Conservation (phyloP, 1,139 yeast genomes). For the Kodamaea sp. region DNA sequence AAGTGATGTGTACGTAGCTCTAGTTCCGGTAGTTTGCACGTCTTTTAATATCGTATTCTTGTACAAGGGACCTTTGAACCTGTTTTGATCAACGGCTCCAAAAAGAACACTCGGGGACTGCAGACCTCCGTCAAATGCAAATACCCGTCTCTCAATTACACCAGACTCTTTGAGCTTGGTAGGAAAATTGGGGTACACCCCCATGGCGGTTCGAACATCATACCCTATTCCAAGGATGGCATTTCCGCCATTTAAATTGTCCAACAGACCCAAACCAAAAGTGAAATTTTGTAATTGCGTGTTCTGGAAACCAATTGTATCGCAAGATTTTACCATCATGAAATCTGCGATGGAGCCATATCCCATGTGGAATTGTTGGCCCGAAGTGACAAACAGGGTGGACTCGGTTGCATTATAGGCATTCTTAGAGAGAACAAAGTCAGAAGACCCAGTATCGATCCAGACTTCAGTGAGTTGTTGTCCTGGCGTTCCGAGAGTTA, state of each 20-base stretch:
- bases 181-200: slow-evolving; percentile 16
- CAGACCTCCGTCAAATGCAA: slow-evolving; percentile 17
- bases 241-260: slow-evolving; percentile 9
- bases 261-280: slow-evolving; percentile 12
- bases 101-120: slow-evolving; percentile 16
- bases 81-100: slow-evolving; percentile 23
- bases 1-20: slow-evolving; percentile 14
- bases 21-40: slow-evolving; percentile 12
- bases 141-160: slow-evolving; percentile 14
- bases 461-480: slow-evolving; percentile 16
- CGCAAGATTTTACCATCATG: slow-evolving; percentile 11
- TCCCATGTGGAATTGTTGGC: slow-evolving; percentile 7
- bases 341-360: slow-evolving; percentile 21
- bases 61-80: slow-evolving; percentile 18
- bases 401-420: slow-evolving; percentile 14
- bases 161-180: slow-evolving; percentile 16
- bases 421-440: slow-evolving; percentile 16
- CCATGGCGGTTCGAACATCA: slow-evolving; percentile 11
- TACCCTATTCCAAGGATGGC: slow-evolving; percentile 26
- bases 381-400: slow-evolving; percentile 11
- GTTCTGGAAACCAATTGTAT: slow-evolving; percentile 11
- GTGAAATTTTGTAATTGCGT: slow-evolving; percentile 8
- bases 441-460: slow-evolving; percentile 27
- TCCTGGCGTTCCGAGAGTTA: slow-evolving; percentile 19
- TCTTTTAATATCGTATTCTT: slow-evolving; percentile 19